These are phyloP conservation scores for Tetrapisispora phaffii DNA, from an alignment of 805 yeast genomes.

Conservation along the genomic window DNA sequence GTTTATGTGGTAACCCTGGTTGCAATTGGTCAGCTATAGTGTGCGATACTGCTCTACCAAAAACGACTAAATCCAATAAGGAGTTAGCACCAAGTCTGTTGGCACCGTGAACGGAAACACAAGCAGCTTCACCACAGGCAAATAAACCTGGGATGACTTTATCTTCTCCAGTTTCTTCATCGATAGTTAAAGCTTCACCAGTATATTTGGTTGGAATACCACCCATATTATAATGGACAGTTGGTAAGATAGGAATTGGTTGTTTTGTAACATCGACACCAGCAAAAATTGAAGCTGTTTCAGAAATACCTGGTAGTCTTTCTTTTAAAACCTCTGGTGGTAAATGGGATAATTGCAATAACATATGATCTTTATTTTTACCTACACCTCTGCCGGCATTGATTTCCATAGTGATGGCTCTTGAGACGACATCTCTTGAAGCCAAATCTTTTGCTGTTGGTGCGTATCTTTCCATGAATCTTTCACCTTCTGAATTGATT, in stretches of 20 bases:
- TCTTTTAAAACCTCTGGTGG: conserved; percentile 88
- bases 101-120: conserved; percentile 99
- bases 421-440: conserved; percentile 94
- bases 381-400: conserved; percentile 99
- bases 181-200: conserved; percentile 84
- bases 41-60: conserved; percentile 96
- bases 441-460: conserved; percentile 98
- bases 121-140: conserved; percentile 99
- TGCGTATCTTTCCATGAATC: conserved; percentile 99
- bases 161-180: conserved; percentile 78
- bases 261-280: conserved; percentile 99
- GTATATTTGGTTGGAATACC: conserved; percentile 98
- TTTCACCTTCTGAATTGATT: conserved; percentile 94
- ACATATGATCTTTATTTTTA: conserved; percentile 89
- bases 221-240: conserved; percentile 99
- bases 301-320: conserved; percentile 98
- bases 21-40: conserved; percentile 75
- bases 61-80: conserved; percentile 87
- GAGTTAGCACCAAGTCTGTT: conserved; percentile 99
- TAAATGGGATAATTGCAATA: conserved; percentile 83
- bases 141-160: conserved; percentile 82
- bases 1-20: conserved; percentile 82
- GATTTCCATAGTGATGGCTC: conserved; percentile 97
- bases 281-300: conserved; percentile 95
- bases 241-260: conserved; percentile 96